Evolutionary conservation across 768 basidiomycete species (phyloP), one percentile per base, ranked within the genome.

Genomic region (Saitozyma podzolica): DNA sequence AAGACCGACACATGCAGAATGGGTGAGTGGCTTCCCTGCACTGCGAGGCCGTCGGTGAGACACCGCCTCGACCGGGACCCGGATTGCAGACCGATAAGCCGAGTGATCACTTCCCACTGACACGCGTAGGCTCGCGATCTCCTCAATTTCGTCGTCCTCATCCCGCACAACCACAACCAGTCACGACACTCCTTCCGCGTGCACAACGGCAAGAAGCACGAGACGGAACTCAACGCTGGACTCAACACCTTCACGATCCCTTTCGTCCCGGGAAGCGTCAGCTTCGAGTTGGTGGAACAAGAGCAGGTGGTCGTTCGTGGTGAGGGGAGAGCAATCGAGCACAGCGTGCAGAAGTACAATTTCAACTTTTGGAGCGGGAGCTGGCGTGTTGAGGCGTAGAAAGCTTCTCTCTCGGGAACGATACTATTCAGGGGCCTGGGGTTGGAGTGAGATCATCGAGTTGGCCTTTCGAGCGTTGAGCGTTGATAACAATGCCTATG

Each of bases 281-380:
- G n/a, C 1, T 68, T 79, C 40, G 58, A 67, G 59, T 37, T 76
- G 13, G 49, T 54, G 10, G 47, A 19, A 19, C 19, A 16, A 17
- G 7, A 37, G 8, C 41, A 54, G 55, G 42, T 66, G 0, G 13
- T 68, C 11, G 56, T 76, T 9, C 39, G 50, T 11, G 76, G 66
- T 7, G 40, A 66, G 43, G 74, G 76, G n/a, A 66, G 47, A 49
- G 57, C 63, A 10, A 72, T 78, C 54, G 66, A 63, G 14, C 54
- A 2, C 19, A 17, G 20, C 20, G 56, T 14, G 39, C 48, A 62
- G 17, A 48, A 52, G 43, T 79, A 71, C 51, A 79, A 79, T 57
- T 79, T 73, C 64, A 79, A 79, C 56, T 66, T 75, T 51, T 79
- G 78, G 78, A 75, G 63, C 19, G 77, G 75, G 9, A 47, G 58